Conservation (phyloP, 1,139 yeast genomes). For the Schwanniomyces etchellsii region DNA sequence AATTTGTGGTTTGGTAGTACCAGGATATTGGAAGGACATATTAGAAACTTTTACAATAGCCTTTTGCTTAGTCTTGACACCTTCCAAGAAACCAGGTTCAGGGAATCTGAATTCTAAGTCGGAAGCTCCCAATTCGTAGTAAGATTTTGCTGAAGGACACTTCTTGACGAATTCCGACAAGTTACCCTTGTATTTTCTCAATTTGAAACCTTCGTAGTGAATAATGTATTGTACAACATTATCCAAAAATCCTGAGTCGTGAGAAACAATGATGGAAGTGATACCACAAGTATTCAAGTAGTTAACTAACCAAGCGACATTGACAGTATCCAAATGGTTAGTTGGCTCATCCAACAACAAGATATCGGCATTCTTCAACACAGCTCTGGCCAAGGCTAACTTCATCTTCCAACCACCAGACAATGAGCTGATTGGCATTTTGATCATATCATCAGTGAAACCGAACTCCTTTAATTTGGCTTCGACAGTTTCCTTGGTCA, state of each 20-base stretch:
- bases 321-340: conserved; percentile 98
- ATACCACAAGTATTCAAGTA: conserved; percentile 97
- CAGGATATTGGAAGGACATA: conserved; percentile 99
- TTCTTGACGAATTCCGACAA: conserved; percentile 96
- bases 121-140: conserved; percentile 98
- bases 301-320: conserved; percentile 99
- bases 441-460: conserved; percentile 88
- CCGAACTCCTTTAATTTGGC: conserved; percentile 80
- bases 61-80: conserved; percentile 99
- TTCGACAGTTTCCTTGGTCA: conserved; percentile 60
- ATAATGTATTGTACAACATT: conserved; percentile 96
- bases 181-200: conserved; percentile 99
- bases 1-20: conserved; percentile 94
- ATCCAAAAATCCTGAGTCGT: conserved; percentile 99
- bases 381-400: conserved; percentile 98
- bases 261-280: conserved; percentile 97
- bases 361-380: conserved; percentile 97
- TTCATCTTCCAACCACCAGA: conserved; percentile 99
- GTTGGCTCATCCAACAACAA: conserved; percentile 99
- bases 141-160: conserved; percentile 98
- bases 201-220: conserved; percentile 99
- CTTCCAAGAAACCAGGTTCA: conserved; percentile 99
- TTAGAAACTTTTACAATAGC: conserved; percentile 96
- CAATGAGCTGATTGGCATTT: conserved; percentile 89
- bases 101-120: conserved; percentile 96